Percentiles rank a stretch among this genome's conserved stretches.
phyloP scores from a whole-genome alignment of 345 rosid species.

The Salix suchowensis region DNA sequence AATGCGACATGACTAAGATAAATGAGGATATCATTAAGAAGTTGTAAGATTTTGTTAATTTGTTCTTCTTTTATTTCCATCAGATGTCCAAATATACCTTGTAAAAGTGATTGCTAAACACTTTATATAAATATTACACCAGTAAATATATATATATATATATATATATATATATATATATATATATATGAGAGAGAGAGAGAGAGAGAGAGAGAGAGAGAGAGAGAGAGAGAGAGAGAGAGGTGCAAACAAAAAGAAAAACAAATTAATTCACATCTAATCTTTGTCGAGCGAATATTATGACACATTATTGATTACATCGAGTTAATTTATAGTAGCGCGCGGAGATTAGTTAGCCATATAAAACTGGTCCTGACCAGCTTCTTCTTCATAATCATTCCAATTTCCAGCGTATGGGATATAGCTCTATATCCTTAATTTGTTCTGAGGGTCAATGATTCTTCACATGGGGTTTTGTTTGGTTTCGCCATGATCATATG shows the following conservation, averaged over 20 bases:
- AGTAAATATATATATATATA: too few relatives aligned
- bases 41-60: too few relatives aligned
- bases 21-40: too few relatives aligned
- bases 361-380: background rate
- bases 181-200: background rate
- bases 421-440: conserved; percentile 20
- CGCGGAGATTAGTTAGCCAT: background rate
- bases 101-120: background rate
- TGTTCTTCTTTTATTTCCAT: background rate
- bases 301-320: background rate
- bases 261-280: conserved; percentile 3
- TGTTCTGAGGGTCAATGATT: conserved; percentile 31
- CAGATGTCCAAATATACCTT: background rate
- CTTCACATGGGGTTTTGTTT: conserved; percentile 43
- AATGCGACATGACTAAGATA: background rate
- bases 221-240: background rate
- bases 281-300: conserved; percentile 9
- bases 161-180: too few relatives aligned
- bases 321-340: background rate
- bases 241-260: conserved; percentile 1
- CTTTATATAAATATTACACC: background rate
- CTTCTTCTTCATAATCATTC: conserved; percentile 15
- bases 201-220: too few relatives aligned
- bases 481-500: conserved; percentile 15
- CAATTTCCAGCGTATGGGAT: conserved; percentile 3